These are phyloP conservation scores for Ceriops tagal DNA, from an alignment of 345 rosid species.

Conservation along the genomic window DNA sequence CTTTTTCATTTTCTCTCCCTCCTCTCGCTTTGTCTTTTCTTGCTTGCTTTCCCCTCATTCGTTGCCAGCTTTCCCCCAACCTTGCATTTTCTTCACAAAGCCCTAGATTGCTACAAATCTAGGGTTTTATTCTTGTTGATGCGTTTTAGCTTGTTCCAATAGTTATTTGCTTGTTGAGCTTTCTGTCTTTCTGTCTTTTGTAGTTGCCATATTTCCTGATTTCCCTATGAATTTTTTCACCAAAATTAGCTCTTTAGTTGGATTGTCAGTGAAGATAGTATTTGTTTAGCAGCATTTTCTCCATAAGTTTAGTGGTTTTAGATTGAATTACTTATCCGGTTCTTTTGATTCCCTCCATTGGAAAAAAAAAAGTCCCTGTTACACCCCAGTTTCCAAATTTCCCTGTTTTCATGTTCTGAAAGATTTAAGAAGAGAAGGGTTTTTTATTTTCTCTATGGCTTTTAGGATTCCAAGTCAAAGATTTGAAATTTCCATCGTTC, in stretches of 20 bases:
- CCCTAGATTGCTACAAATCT: constrained; percentile 24
- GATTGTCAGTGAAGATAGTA: background rate
- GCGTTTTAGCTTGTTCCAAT: background rate
- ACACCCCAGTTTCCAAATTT: background rate
- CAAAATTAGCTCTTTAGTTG: background rate
- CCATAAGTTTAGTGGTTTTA: constrained; percentile 2
- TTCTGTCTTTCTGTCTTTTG: background rate
- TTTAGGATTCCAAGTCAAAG: background rate
- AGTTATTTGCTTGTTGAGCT: background rate
- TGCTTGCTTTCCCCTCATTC: constrained; percentile 7
- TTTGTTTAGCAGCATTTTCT: constrained; percentile 8
- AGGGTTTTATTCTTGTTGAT: constrained; percentile 11
- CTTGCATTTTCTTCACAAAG: constrained; percentile 18
- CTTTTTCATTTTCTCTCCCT: constrained; percentile 5
- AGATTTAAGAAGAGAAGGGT: background rate
- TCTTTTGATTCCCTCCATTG: constrained; percentile 3
- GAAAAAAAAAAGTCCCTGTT: constrained; percentile 5
- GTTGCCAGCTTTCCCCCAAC: constrained; percentile 4
- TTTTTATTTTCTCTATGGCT: background rate
- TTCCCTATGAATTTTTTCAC: constrained; percentile 7
- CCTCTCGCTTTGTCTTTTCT: constrained; percentile 17
- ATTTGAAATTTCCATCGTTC: background rate
- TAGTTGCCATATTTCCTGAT: background rate
- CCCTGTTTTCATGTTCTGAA: background rate
- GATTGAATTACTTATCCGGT: constrained; percentile 1